A percentile compares a stretch with the other conserved stretches of the same genome.
Conservation (phyloP, 345 rosid species). For the Punica granatum region DNA sequence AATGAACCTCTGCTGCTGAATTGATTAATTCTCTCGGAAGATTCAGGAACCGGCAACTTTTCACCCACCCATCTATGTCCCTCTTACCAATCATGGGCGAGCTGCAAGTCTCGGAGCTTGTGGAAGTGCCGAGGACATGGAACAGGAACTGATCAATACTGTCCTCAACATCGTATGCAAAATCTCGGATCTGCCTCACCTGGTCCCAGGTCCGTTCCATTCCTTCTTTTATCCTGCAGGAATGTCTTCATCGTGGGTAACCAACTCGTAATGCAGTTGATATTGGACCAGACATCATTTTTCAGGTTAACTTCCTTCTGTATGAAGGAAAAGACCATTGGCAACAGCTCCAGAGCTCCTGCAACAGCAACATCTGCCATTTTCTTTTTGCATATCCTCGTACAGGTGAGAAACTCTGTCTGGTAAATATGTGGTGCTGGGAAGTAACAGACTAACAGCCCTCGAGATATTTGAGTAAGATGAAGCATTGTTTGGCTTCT, state of each 20-base stretch:
- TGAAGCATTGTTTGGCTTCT: not conserved
- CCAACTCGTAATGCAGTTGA: not conserved
- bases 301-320: not conserved
- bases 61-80: not conserved
- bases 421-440: not conserved
- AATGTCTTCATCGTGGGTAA: not conserved
- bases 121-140: not conserved
- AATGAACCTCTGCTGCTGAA: conserved; percentile 5
- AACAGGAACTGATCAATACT: conserved; percentile 13
- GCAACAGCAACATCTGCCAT: conserved; percentile 9
- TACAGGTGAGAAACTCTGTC: not conserved
- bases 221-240: conserved; percentile 4
- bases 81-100: not conserved
- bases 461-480: not conserved
- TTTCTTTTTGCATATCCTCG: not conserved
- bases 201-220: conserved; percentile 9
- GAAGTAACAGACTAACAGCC: not conserved
- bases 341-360: not conserved
- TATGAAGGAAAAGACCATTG: not conserved
- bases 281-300: not conserved
- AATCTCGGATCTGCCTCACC: conserved; percentile 24
- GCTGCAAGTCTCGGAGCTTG: not conserved
- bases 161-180: conserved; percentile 24
- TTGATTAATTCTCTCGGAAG: conserved; percentile 11
- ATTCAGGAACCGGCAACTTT: not conserved